Evolutionary conservation across 495 filamentous ascomycete species (phyloP).

Genomic region (Xanthoparmelia taractica): DNA sequence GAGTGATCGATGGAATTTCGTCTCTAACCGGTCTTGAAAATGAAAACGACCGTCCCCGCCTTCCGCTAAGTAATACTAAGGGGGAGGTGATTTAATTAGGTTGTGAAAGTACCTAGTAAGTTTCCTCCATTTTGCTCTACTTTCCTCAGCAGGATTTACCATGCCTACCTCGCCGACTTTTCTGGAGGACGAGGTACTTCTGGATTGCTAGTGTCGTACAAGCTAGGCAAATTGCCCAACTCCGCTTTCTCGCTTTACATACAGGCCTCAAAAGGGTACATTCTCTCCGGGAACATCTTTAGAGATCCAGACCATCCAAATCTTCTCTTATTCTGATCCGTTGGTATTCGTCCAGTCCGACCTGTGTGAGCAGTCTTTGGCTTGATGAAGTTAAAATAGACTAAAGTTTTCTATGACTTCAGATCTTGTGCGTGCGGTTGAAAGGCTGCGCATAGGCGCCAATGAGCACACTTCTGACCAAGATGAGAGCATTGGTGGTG

Average conservation of each 20-base stretch:
- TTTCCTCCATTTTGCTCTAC: too few species aligned
- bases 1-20: too few species aligned
- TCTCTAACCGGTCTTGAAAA: too few species aligned
- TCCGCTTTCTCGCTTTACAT: background rate
- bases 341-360: background rate
- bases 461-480: constrained; percentile 8
- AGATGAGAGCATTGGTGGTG: constrained; percentile 47
- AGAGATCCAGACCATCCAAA: background rate
- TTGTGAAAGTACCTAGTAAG: too few species aligned
- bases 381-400: background rate
- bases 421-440: constrained; percentile 28
- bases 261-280: background rate
- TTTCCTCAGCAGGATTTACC: too few species aligned
- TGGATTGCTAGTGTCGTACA: too few species aligned
- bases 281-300: background rate
- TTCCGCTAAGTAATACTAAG: too few species aligned
- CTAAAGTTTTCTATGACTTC: constrained; percentile 26
- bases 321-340: background rate
- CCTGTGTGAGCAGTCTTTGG: background rate
- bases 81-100: too few species aligned
- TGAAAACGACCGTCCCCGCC: too few species aligned
- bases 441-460: constrained; percentile 15
- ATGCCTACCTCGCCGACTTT: too few species aligned
- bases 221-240: background rate
- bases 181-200: too few species aligned